Base-by-base conservation (phyloP, 345 rosid species). In the Eutrema heterophyllum region DNA sequence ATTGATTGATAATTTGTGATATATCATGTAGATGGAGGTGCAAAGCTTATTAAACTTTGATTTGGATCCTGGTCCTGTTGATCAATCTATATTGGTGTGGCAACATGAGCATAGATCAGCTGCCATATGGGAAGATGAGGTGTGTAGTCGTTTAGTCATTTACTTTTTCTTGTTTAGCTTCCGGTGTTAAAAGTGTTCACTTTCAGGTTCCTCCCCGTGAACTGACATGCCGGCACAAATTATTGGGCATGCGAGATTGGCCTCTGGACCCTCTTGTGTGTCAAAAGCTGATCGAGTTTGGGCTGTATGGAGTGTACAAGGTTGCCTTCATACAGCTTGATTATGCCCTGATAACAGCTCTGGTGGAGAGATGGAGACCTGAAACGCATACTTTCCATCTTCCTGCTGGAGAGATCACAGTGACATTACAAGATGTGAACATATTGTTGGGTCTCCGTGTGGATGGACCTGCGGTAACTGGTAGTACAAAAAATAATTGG, bases 331-430 rank as follows among this genome's bases (percentile, higher is more conserved):
- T 87, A 62, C 82, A 82, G 70, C 72, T 87, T 41, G 91, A 89
- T 57, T 87, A 85, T 63, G 87, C 86, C 9, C 84, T 89, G 11
- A 86, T 89, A 56, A 87, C 96, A 45, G 96, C 91, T 26, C 48
- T 87, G 18, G 91, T 86, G n/a, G 96, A 89, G 83, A 83, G 96
- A 70, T 89, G 96, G 93, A 86, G 96, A 74, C 84, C 81, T 51
- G 96, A 87, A 71, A 87, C 93, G 6, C 86, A 88, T 65, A 86
- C 88, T 3, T 90, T 88, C 70, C 91, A 88, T 81, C 83, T 88
- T 60, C 82, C 81, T 41, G 93, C 83, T 59, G 96, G 96, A 81
- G 93, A 88, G 78, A 86, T 84, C 84, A 83, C 89, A 0, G 85
- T 88, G 86, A 78, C 81, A 39, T 62, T 90, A 36, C 73, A 84